These are phyloP conservation scores for Antrodiella citrinella DNA, from an alignment of 768 basidiomycete genomes.

Conservation along the genomic window DNA sequence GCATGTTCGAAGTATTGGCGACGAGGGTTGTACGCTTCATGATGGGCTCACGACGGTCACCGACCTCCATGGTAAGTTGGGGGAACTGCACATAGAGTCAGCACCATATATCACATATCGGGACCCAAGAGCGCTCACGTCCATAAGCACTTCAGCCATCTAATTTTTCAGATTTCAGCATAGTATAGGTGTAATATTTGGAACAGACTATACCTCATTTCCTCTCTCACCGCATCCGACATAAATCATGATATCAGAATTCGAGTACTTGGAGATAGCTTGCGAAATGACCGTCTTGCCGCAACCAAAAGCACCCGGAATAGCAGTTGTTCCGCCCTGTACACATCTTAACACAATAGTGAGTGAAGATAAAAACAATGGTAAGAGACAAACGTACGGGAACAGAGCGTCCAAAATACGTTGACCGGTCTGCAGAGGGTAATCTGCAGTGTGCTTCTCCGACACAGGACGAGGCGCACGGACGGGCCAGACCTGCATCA, in stretches of 20 bases:
- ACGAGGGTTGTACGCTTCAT: slow-evolving; percentile 99
- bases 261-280: slow-evolving; percentile 96
- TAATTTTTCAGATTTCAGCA: too few relatives aligned
- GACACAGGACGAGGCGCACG: slow-evolving; percentile 92
- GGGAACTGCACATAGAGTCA: slow-evolving; percentile 62
- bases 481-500: slow-evolving; percentile 99
- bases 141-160: slow-evolving; percentile 99
- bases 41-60: slow-evolving; percentile 93
- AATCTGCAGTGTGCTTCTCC: slow-evolving; percentile 92
- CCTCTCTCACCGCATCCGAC: slow-evolving; percentile 99
- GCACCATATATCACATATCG: slow-evolving; percentile 3
- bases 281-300: slow-evolving; percentile 99
- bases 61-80: slow-evolving; percentile 85
- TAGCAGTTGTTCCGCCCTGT: slow-evolving; percentile 93
- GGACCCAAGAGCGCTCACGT: slow-evolving; percentile 37
- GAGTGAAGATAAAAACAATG: slow-evolving; percentile 4
- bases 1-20: slow-evolving; percentile 99
- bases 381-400: slow-evolving; percentile 47
- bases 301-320: slow-evolving; percentile 98
- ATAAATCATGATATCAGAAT: slow-evolving; percentile 98
- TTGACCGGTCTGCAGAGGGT: slow-evolving; percentile 91
- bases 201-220: slow-evolving; percentile 60
- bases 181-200: too few relatives aligned
- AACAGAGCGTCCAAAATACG: slow-evolving; percentile 95
- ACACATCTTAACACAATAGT: too few relatives aligned